A percentile compares a stretch with the other conserved stretches of the same genome.
Conservation (phyloP, 1,139 yeast genomes). For the Hansenula sp. region DNA sequence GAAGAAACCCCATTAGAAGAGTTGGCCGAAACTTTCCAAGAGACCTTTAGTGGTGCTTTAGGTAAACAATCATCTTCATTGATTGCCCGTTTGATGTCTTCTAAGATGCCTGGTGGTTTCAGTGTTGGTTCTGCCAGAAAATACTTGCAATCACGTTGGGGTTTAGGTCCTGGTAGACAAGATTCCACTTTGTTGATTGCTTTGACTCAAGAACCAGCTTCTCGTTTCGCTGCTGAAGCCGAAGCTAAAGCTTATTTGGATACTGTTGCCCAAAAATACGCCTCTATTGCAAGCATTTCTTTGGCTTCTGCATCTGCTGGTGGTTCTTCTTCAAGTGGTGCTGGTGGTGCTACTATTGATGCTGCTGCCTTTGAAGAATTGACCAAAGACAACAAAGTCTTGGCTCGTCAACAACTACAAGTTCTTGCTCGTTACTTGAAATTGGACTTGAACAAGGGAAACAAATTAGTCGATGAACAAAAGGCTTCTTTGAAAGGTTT, state of each 20-base stretch:
- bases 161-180: constrained; percentile 91
- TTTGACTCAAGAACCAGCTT: constrained; percentile 84
- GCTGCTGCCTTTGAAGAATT: constrained; percentile 95
- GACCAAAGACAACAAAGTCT: constrained; percentile 81
- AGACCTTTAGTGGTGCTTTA: constrained; percentile 77
- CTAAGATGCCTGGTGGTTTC: constrained; percentile 99
- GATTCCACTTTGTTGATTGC: constrained; percentile 83
- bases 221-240: constrained; percentile 77
- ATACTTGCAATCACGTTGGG: constrained; percentile 86
- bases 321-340: constrained; percentile 51
- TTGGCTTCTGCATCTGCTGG: constrained; percentile 61
- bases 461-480: constrained; percentile 80
- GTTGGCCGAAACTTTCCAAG: constrained; percentile 93
- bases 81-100: constrained; percentile 85
- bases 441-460: constrained; percentile 87
- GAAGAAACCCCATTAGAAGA: constrained; percentile 96
- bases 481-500: constrained; percentile 80
- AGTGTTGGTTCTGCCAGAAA: constrained; percentile 88
- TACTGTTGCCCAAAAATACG: constrained; percentile 77
- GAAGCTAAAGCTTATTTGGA: constrained; percentile 93
- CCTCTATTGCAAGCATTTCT: constrained; percentile 74
- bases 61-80: constrained; percentile 93
- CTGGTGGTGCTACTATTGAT: constrained; percentile 88
- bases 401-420: constrained; percentile 95
- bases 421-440: constrained; percentile 92